A percentile compares a stretch with the other conserved stretches of the same genome.
Conservation (phyloP, 768 basidiomycete genomes). For the Fibroporia radiculosa region DNA sequence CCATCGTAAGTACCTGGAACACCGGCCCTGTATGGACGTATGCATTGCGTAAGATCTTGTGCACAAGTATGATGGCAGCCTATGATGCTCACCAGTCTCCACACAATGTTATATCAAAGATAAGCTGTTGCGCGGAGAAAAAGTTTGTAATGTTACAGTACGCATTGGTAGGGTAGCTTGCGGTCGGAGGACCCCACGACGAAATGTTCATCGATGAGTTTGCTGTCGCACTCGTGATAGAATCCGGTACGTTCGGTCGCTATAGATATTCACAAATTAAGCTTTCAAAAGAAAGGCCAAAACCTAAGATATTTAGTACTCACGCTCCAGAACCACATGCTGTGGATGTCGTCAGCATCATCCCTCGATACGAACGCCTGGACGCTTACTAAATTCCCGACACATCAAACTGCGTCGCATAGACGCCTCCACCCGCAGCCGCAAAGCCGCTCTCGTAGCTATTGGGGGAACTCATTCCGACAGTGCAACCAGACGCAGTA, state of each 20-base stretch:
- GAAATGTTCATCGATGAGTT: constrained; percentile 29
- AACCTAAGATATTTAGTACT: no score
- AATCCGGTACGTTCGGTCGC: constrained; percentile 29
- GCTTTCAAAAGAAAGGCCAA: constrained; percentile 13
- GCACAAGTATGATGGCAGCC: background rate
- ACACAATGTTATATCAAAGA: constrained; percentile 50
- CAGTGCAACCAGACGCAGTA: constrained; percentile 28
- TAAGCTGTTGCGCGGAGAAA: constrained; percentile 40
- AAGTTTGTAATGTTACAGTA: constrained; percentile 35
- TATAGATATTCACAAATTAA: constrained; percentile 11
- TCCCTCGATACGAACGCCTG: constrained; percentile 3
- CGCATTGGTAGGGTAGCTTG: constrained; percentile 28
- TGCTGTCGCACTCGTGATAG: constrained; percentile 21
- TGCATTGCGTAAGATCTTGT: background rate
- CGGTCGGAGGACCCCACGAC: constrained; percentile 36
- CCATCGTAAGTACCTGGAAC: constrained; percentile 33
- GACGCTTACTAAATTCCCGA: constrained; percentile 39
- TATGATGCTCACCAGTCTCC: constrained; percentile 33
- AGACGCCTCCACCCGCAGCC: constrained; percentile 53
- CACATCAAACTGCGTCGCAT: constrained; percentile 60
- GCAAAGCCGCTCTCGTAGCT: constrained; percentile 38
- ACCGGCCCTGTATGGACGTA: constrained; percentile 38
- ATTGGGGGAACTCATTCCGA: constrained; percentile 27
- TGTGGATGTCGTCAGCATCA: constrained; percentile 8
- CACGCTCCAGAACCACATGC: constrained; percentile 46